These are phyloP conservation scores for Aspergillus sp. DNA, from an alignment of 2,329 filamentous ascomycete species.

Conservation along the genomic window DNA sequence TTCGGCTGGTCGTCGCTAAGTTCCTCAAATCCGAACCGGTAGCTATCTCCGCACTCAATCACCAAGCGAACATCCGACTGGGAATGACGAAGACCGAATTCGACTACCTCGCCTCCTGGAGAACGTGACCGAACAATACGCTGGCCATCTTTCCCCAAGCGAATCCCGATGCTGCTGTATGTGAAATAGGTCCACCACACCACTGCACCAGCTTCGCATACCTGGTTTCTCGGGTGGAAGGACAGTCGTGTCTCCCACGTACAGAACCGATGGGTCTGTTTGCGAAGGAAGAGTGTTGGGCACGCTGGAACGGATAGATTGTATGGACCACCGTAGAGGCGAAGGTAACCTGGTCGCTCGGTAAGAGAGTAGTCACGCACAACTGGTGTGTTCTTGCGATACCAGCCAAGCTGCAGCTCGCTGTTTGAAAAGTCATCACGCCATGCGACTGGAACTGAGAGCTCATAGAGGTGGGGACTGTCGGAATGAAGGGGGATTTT, in stretches of 20 bases:
- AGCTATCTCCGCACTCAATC: conserved; percentile 34
- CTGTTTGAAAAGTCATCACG: conserved; percentile 37
- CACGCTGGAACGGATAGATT: conserved; percentile 53
- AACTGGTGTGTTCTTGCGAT: conserved; percentile 50
- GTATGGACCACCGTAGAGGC: conserved; percentile 56
- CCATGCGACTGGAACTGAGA: conserved; percentile 25
- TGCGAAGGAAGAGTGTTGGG: conserved; percentile 57
- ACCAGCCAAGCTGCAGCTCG: conserved; percentile 37
- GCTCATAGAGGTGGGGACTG: conserved; percentile 24
- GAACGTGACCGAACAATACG: conserved; percentile 30
- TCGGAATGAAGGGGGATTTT: conserved; percentile 43
- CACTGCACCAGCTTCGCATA: conserved; percentile 56
- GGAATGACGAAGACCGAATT: conserved; percentile 11
- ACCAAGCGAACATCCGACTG: conserved; percentile 27
- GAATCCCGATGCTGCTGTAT: conserved; percentile 47
- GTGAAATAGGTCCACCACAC: conserved; percentile 58
- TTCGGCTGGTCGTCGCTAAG: conserved; percentile 5
- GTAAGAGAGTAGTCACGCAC: conserved; percentile 51
- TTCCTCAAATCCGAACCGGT: conserved; percentile 32
- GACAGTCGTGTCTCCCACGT: conserved; percentile 48
- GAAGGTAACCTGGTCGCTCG: conserved; percentile 47
- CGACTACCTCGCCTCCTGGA: conserved; percentile 21
- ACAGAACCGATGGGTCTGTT: conserved; percentile 51
- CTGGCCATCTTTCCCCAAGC: conserved; percentile 16
- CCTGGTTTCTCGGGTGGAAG: conserved; percentile 47